phyloP scores from a whole-genome alignment of 2,329 filamentous ascomycete species.

The Cladophialophora carrionii region DNA sequence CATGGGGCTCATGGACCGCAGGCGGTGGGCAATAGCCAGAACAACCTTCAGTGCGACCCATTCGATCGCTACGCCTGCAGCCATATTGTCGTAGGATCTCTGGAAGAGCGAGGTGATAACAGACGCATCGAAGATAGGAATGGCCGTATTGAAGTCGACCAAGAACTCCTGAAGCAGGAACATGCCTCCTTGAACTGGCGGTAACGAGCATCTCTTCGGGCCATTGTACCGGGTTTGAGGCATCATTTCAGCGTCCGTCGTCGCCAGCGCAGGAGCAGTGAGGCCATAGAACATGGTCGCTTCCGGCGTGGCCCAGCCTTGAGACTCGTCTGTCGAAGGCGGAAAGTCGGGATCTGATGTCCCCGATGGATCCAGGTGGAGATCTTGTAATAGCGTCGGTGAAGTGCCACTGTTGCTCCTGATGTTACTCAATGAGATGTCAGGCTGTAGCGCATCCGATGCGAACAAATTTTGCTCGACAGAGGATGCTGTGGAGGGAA shows the following conservation, averaged over 20 bases:
- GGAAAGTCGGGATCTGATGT: neutral
- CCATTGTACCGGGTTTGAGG: constrained; percentile 20
- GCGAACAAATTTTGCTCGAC: constrained; percentile 11
- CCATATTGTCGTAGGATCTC: constrained; percentile 85
- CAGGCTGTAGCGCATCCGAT: constrained; percentile 5
- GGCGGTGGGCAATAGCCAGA: constrained; percentile 82
- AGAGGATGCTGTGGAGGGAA: constrained; percentile 69
- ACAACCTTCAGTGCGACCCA: constrained; percentile 95
- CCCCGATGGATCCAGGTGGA: neutral
- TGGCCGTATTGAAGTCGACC: constrained; percentile 98
- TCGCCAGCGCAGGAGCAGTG: neutral
- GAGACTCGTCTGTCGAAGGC: constrained; percentile 10
- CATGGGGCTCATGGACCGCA: constrained; percentile 95
- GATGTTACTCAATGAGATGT: neutral
- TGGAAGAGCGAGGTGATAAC: constrained; percentile 98
- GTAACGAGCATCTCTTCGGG: constrained; percentile 56
- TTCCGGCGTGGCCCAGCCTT: constrained; percentile 3
- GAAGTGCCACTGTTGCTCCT: constrained; percentile 6
- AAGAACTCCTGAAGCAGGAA: constrained; percentile 91
- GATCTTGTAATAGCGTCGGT: constrained; percentile 14
- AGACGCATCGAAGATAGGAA: constrained; percentile 92
- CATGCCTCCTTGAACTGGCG: constrained; percentile 80
- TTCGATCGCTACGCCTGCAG: constrained; percentile 93
- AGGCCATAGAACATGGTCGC: constrained; percentile 5
- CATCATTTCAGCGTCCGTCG: constrained; percentile 16